Evolutionary conservation across 83 land plant genomes (phyloP).

Genomic region (Thuja plicata): DNA sequence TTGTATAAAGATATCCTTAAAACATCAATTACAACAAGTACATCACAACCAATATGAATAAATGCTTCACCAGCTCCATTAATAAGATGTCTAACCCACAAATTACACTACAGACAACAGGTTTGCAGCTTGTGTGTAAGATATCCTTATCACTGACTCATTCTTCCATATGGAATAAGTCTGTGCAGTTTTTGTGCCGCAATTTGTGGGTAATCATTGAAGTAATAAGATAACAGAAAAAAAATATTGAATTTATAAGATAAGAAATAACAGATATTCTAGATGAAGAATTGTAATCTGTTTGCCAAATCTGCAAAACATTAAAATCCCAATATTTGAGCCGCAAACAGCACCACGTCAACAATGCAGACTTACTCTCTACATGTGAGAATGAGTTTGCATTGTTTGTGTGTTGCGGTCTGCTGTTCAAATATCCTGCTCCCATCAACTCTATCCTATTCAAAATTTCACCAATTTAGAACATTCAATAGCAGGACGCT

Average conservation of each 20-base stretch:
- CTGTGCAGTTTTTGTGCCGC: background rate
- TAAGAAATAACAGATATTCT: background rate
- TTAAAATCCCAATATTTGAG: background rate
- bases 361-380: background rate
- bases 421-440: background rate
- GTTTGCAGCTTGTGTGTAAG: background rate
- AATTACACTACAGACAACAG: background rate
- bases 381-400: background rate
- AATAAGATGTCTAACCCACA: background rate
- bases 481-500: background rate
- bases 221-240: background rate
- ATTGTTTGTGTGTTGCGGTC: background rate
- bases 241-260: background rate
- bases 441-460: background rate
- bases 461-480: background rate
- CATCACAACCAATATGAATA: background rate
- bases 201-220: background rate
- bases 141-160: background rate
- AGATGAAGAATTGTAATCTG: background rate
- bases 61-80: background rate
- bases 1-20: background rate
- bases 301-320: background rate
- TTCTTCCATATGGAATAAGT: background rate
- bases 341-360: background rate
- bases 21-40: background rate